Evolutionary conservation across 345 rosid genomes (phyloP).

Genomic region (Sonneratia alba): DNA sequence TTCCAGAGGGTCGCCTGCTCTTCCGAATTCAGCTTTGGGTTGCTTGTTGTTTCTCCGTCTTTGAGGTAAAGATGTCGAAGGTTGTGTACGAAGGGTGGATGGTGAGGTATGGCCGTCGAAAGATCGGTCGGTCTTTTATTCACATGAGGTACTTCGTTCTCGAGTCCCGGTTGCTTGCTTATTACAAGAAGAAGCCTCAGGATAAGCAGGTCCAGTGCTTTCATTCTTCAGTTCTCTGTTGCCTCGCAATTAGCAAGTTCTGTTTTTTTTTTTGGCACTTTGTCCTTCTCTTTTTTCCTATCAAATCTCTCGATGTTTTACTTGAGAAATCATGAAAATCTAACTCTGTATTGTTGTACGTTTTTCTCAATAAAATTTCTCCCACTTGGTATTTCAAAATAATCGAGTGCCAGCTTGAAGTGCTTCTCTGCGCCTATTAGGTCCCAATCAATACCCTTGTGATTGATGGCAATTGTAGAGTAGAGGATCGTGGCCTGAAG

Average conservation of each 20-base stretch:
- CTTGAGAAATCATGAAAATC: background rate
- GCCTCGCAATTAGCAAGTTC: background rate
- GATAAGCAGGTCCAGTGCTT: constrained; percentile 60
- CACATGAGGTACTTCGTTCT: constrained; percentile 96
- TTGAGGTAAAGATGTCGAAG: constrained; percentile 36
- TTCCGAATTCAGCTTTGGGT: background rate
- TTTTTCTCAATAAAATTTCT: background rate
- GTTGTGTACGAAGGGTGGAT: constrained; percentile 97
- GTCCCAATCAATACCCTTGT: constrained; percentile 94
- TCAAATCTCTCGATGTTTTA: background rate
- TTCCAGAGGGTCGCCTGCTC: background rate
- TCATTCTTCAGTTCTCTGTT: background rate
- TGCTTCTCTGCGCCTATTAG: constrained; percentile 30
- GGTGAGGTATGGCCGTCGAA: constrained; percentile 97
- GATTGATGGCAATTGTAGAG: constrained; percentile 95
- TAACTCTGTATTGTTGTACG: background rate
- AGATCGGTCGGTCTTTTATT: constrained; percentile 91
- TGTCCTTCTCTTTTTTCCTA: background rate
- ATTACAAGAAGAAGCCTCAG: constrained; percentile 94
- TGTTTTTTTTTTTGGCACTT: background rate
- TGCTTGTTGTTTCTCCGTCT: background rate
- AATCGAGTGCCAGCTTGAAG: constrained; percentile 5
- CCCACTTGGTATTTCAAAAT: background rate
- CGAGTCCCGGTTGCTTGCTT: constrained; percentile 85
- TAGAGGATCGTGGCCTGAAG: constrained; percentile 99